Conservation (phyloP, 2,329 filamentous ascomycete species). For the Colletotrichum scovillei region DNA sequence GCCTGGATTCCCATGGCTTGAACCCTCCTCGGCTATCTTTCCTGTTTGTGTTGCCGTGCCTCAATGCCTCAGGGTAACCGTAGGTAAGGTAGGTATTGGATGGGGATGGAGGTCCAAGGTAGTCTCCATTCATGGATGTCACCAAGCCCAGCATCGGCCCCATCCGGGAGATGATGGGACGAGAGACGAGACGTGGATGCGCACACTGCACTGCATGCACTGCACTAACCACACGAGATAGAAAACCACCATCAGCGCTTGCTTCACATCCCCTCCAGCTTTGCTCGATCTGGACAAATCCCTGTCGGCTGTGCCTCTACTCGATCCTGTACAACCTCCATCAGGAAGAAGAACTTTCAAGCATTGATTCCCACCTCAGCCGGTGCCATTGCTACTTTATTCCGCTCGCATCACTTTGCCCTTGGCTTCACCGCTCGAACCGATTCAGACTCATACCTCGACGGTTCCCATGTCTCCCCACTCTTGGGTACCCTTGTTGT, state of each 20-base stretch:
- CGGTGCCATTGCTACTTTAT: slow-evolving; percentile 2
- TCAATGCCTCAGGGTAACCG: neutral
- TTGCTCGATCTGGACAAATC: neutral
- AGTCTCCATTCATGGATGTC: slow-evolving; percentile 18
- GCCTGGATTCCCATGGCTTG: slow-evolving; percentile 18
- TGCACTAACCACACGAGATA: neutral
- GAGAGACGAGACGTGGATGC: slow-evolving; percentile 27
- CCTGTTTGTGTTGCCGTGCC: slow-evolving; percentile 7
- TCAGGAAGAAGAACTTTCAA: neutral
- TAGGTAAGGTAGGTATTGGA: neutral
- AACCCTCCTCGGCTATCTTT: slow-evolving; percentile 1
- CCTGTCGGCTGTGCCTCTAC: slow-evolving; percentile 2
- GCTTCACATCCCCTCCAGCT: neutral
- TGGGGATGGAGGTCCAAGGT: slow-evolving; percentile 1
- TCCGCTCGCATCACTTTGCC: neutral
- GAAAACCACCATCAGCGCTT: neutral
- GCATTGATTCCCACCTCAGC: neutral
- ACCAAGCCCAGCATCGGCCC: slow-evolving; percentile 25
- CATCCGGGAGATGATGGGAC: slow-evolving; percentile 33
- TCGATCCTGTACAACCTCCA: slow-evolving; percentile 3
- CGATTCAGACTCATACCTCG: slow-evolving; percentile 20
- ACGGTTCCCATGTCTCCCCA: slow-evolving; percentile 18
- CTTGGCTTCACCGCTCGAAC: slow-evolving; percentile 25
- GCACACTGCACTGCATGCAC: neutral
- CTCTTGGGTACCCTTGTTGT: slow-evolving; percentile 4